Conservation (phyloP, 2,329 filamentous ascomycete genomes). For the Stagonosporopsis tanaceti region DNA sequence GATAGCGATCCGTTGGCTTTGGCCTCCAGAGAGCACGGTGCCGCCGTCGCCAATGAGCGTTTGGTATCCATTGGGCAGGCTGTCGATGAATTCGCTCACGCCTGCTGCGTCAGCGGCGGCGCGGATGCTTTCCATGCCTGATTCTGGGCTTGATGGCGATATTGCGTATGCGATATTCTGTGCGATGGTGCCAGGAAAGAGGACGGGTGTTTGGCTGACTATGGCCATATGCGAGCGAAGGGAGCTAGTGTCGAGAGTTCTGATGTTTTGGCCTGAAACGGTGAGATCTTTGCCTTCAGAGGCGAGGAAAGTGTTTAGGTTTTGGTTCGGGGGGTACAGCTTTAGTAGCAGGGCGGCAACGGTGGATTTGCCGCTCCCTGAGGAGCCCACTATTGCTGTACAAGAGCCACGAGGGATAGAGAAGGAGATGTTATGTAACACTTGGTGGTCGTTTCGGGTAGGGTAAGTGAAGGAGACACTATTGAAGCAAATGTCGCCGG, state of each 20-base stretch:
- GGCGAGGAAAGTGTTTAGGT: neutral
- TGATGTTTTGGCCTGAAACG: conserved; percentile 66
- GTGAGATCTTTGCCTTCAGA: conserved; percentile 54
- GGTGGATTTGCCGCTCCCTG: conserved; percentile 92
- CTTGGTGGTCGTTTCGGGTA: conserved; percentile 57
- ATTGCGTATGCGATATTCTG: conserved; percentile 88
- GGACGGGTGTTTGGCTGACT: conserved; percentile 73
- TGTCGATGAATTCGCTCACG: conserved; percentile 78
- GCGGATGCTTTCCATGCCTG: conserved; percentile 55
- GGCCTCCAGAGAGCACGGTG: conserved; percentile 77
- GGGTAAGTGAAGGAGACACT: conserved; percentile 78
- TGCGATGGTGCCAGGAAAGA: conserved; percentile 80
- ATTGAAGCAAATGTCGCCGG: conserved; percentile 66
- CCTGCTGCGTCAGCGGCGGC: conserved; percentile 65
- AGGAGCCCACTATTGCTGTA: conserved; percentile 81
- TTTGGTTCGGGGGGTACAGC: conserved; percentile 63
- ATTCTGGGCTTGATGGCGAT: conserved; percentile 60
- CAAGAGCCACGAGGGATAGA: conserved; percentile 69
- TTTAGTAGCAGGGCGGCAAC: conserved; percentile 77
- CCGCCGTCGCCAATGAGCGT: conserved; percentile 82
- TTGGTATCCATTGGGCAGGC: conserved; percentile 73
- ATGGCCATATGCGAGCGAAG: conserved; percentile 71
- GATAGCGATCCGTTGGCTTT: conserved; percentile 82
- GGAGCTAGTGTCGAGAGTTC: conserved; percentile 65
- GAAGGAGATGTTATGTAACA: conserved; percentile 73